Evolutionary conservation across 2,329 filamentous ascomycete species (phyloP).

Genomic region (Monosporascus sp.): DNA sequence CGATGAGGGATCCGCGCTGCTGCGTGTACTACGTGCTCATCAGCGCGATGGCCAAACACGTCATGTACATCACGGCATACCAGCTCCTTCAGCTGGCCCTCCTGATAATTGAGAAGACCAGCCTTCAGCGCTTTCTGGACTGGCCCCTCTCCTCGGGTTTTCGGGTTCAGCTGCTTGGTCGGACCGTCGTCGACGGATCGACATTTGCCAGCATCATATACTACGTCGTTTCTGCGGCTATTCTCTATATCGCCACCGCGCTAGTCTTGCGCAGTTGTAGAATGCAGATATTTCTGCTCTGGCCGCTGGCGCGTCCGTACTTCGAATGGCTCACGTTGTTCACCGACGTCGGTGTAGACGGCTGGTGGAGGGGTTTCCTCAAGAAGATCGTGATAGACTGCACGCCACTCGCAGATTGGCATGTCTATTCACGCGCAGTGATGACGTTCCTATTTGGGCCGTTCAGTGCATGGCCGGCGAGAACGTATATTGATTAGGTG

Average conservation of each 20-base stretch:
- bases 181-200: background rate
- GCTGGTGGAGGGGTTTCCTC: slow-evolving; percentile 1
- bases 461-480: slow-evolving; percentile 20
- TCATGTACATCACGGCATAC: slow-evolving; percentile 21
- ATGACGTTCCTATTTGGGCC: slow-evolving; percentile 20
- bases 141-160: too few species aligned
- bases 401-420: slow-evolving; percentile 8
- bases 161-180: background rate
- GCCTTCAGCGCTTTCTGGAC: background rate
- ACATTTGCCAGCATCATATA: background rate
- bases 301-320: slow-evolving; percentile 12
- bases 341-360: background rate
- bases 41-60: slow-evolving; percentile 19
- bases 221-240: slow-evolving; percentile 3
- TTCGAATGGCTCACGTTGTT: slow-evolving; percentile 16
- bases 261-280: slow-evolving; percentile 7
- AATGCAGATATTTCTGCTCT: slow-evolving; percentile 1
- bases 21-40: slow-evolving; percentile 12
- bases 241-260: slow-evolving; percentile 11
- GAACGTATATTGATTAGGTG: slow-evolving; percentile 3
- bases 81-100: slow-evolving; percentile 14
- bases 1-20: slow-evolving; percentile 8
- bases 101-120: background rate
- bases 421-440: slow-evolving; percentile 6
- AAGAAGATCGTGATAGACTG: slow-evolving; percentile 4